Conservation (phyloP, 2,329 filamentous ascomycete genomes). For the Talaromyces sp. region DNA sequence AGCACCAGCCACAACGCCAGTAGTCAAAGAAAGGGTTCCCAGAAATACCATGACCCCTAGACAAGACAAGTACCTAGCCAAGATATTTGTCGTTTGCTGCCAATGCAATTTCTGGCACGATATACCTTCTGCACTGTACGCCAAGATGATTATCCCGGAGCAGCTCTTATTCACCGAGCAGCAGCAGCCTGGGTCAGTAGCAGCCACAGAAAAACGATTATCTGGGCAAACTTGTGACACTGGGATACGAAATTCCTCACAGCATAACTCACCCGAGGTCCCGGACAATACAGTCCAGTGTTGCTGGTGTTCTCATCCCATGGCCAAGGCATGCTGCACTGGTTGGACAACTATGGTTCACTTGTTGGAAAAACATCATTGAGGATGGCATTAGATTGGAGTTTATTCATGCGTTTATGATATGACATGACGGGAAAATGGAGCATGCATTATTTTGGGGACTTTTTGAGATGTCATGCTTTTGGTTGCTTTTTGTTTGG, state of each 20-base stretch:
- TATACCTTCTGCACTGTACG: slow-evolving; percentile 9
- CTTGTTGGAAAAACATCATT: slow-evolving; percentile 11
- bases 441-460: neutral
- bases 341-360: slow-evolving; percentile 13
- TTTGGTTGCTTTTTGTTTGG: neutral
- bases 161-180: slow-evolving; percentile 1
- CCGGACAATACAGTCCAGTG: slow-evolving; percentile 3
- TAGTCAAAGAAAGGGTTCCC: neutral
- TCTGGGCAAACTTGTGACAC: slow-evolving; percentile 1
- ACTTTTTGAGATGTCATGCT: neutral
- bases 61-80: slow-evolving; percentile 11
- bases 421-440: neutral
- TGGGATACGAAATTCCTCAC: neutral
- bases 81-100: slow-evolving; percentile 12
- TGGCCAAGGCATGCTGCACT: slow-evolving; percentile 9
- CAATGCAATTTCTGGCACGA: slow-evolving; percentile 12
- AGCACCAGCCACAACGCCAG: neutral
- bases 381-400: neutral
- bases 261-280: neutral
- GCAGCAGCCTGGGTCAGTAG: neutral
- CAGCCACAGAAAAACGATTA: neutral
- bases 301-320: slow-evolving; percentile 8
- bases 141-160: slow-evolving; percentile 10
- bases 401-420: neutral
- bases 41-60: slow-evolving; percentile 9